Evolutionary conservation across 352 stramenopile species (phyloP).

Genomic region (Phytophthora aleatoria): DNA sequence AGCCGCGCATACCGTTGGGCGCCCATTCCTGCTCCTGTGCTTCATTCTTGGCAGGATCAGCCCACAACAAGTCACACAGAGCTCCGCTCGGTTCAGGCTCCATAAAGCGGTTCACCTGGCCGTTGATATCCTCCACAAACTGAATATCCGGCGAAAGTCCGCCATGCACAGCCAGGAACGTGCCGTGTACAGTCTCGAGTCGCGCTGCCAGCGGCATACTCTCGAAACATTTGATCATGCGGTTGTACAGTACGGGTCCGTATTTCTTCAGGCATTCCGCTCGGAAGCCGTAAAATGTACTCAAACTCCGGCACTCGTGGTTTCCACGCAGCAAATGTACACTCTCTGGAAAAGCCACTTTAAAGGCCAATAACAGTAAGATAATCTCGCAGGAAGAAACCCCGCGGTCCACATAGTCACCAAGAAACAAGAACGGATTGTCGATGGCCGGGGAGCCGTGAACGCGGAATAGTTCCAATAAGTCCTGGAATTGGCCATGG

Average conservation of each 20-base stretch:
- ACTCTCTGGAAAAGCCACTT: slow-evolving; percentile 98
- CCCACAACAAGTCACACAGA: slow-evolving; percentile 99
- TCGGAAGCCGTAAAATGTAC: slow-evolving; percentile 99
- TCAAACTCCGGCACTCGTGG: slow-evolving; percentile 98
- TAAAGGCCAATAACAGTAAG: slow-evolving; percentile 96
- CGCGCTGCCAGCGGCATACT: slow-evolving; percentile 75
- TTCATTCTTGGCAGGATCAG: slow-evolving; percentile 95
- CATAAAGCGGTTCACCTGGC: slow-evolving; percentile 74
- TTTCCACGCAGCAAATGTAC: slow-evolving; percentile 99
- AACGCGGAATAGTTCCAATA: slow-evolving; percentile 86
- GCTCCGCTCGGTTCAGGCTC: slow-evolving; percentile 87
- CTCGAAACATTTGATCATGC: slow-evolving; percentile 85
- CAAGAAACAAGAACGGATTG: slow-evolving; percentile 98
- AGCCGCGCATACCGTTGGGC: slow-evolving; percentile 72
- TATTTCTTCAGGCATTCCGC: slow-evolving; percentile 95
- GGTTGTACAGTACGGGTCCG: slow-evolving; percentile 77
- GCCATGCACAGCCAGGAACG: slow-evolving; percentile 75
- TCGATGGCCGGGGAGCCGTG: slow-evolving; percentile 47
- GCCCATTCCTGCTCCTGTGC: slow-evolving; percentile 54
- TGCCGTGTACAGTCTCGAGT: slow-evolving; percentile 62
- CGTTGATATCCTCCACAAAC: slow-evolving; percentile 79
- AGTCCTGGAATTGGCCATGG: slow-evolving; percentile 99
- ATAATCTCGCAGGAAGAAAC: slow-evolving; percentile 98
- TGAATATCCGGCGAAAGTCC: slow-evolving; percentile 75
- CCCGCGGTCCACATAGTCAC: slow-evolving; percentile 92